Conservation (phyloP, 805 yeast genomes). For the Suhomyces pyralidae region DNA sequence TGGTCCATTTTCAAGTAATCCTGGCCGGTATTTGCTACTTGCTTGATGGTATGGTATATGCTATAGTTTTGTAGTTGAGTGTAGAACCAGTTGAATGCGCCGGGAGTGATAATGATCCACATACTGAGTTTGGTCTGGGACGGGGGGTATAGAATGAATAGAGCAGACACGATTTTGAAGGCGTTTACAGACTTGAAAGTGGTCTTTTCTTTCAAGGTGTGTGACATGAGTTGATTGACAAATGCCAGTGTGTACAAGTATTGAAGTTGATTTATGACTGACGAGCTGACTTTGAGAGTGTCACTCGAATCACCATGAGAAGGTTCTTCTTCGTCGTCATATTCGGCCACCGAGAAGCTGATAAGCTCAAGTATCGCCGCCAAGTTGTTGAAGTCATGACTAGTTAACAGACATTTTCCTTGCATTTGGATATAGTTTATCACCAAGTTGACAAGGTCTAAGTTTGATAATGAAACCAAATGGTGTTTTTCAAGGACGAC, state of each 20-base stretch:
- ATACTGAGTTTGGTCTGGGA: slow-evolving; percentile 39
- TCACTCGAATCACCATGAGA: background rate
- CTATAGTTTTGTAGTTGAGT: slow-evolving; percentile 18
- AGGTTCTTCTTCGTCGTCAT: slow-evolving; percentile 8
- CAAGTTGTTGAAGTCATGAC: slow-evolving; percentile 17
- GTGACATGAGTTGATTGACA: slow-evolving; percentile 16
- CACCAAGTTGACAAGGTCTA: slow-evolving; percentile 12
- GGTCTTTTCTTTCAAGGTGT: background rate
- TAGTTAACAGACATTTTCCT: slow-evolving; percentile 8
- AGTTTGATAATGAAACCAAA: background rate
- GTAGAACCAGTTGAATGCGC: slow-evolving; percentile 32
- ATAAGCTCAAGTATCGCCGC: slow-evolving; percentile 17
- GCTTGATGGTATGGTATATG: slow-evolving; percentile 11
- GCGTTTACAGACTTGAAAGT: slow-evolving; percentile 10
- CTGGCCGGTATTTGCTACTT: background rate
- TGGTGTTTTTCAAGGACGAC: background rate
- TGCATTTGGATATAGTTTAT: slow-evolving; percentile 17
- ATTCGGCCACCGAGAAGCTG: slow-evolving; percentile 14
- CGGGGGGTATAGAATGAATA: slow-evolving; percentile 37
- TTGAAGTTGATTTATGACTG: too few species aligned
- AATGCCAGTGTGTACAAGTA: slow-evolving; percentile 20
- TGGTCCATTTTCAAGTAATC: background rate
- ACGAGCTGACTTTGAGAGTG: background rate
- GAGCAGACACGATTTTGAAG: slow-evolving; percentile 19
- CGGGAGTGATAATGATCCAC: slow-evolving; percentile 40